Evolutionary conservation across 345 rosid species (phyloP), one percentile per base, ranked within the genome.

Genomic region (Rhizophora mangle): DNA sequence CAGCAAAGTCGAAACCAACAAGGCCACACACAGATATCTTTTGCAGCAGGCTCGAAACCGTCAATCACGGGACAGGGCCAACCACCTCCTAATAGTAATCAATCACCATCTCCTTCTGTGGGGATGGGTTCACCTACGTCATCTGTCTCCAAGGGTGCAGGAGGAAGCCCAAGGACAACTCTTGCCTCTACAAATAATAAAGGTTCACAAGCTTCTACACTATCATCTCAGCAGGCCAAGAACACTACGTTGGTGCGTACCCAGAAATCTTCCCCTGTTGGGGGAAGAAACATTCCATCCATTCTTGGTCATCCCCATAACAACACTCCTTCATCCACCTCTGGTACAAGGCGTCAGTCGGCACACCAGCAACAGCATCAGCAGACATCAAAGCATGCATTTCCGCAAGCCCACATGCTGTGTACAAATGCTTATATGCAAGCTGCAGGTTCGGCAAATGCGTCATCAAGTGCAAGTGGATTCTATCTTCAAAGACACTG

Each of bases 111-210:
- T 71, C 86, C 97, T 58, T 85, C 86, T 2, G 60, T 87, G 81
- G 72, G 82, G 60, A 91, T 84, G 68, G 91, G 94, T 51, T 90
- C 98, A 55, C 96, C 99, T 15, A 84, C 93, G 15, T 87, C 97
- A 27, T 88, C 97, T 0, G 73, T 92, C 62, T 92, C 99, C 55
- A 92, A 91, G 80, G 84, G 91, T 62, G 83, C 92, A 7, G 85
- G 97, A 54, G 99, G 97, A 64, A 96, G 96, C 76, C 98, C 98
- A 20, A 84, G 94, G 78, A 89, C 96, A 61, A 83, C 83, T 55
- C 78, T 92, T 11, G 65, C 84, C 10, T 84, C 96, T 29, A 74
- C 87, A 0, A 81, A 75, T 68, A 90, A 86, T 80, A 95, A 90
- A 76, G 76, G 80, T 64, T 88, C 87, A 57, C 99, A 90, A 74